Conservation (phyloP, 2,329 filamentous ascomycete species). For the Tolypocladium ophioglossoides region DNA sequence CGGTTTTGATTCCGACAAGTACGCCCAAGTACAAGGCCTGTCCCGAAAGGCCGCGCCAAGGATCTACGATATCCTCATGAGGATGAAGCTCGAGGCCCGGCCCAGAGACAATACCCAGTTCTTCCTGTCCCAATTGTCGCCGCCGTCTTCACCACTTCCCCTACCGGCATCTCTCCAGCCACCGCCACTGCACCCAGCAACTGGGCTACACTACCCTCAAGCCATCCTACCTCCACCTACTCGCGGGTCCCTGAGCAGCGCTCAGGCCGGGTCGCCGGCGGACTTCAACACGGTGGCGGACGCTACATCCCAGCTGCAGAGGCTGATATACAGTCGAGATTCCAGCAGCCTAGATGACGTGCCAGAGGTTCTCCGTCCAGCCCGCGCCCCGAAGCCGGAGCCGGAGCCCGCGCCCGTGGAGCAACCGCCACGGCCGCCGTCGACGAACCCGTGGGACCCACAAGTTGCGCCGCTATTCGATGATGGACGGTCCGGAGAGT, state of each 20-base stretch:
- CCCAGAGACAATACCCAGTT: conserved; percentile 14
- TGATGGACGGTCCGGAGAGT: conserved; percentile 10
- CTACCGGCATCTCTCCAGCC: conserved; percentile 4
- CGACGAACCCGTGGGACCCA: conserved; percentile 32
- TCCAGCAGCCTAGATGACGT: neutral
- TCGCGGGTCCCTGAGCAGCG: conserved; percentile 1
- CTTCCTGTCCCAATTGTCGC: conserved; percentile 16
- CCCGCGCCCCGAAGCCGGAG: conserved; percentile 3
- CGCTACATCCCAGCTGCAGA: conserved; percentile 17
- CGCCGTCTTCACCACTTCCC: conserved; percentile 13
- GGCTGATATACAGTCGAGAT: conserved; percentile 9
- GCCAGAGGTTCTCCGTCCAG: conserved; percentile 2
- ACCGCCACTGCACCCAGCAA: neutral
- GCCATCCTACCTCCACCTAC: neutral
- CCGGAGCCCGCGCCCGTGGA: conserved; percentile 11
- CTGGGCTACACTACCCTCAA: neutral
- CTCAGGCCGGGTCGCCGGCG: neutral
- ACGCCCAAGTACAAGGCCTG: conserved; percentile 33
- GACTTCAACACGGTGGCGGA: conserved; percentile 13
- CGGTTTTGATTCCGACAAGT: conserved; percentile 40
- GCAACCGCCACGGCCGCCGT: conserved; percentile 24
- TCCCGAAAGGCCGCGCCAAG: conserved; percentile 37
- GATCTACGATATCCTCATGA: conserved; percentile 39
- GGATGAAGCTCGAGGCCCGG: conserved; percentile 38
- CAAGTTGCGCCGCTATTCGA: conserved; percentile 10